Evolutionary conservation across 352 stramenopile genomes (phyloP).

Genomic region (Elongisporangium anandrum): DNA sequence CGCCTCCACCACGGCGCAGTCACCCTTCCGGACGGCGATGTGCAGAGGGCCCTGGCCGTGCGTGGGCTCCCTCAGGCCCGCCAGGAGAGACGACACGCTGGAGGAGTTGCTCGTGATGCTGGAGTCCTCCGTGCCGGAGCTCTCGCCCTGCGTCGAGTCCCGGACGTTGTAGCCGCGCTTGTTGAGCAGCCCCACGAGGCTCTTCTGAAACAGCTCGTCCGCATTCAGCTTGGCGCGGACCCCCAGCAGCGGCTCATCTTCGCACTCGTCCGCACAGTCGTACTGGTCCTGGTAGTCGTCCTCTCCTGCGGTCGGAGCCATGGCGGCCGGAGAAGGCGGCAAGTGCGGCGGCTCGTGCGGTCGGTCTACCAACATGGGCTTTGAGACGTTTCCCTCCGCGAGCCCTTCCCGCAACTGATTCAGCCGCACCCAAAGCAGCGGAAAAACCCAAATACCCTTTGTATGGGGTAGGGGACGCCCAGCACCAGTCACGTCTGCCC

Average conservation of each 20-base stretch:
- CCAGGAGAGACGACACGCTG: slow-evolving; percentile 60
- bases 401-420: background rate
- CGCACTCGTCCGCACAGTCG: slow-evolving; percentile 2
- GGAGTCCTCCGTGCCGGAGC: slow-evolving; percentile 37
- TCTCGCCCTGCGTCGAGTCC: slow-evolving; percentile 49
- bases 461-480: background rate
- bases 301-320: background rate
- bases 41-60: slow-evolving; percentile 76
- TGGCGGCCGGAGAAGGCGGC: background rate
- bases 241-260: slow-evolving; percentile 5
- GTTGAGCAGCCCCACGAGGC: slow-evolving; percentile 71
- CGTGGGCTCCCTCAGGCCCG: slow-evolving; percentile 65
- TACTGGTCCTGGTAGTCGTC: background rate
- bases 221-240: slow-evolving; percentile 18
- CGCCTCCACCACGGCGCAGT: slow-evolving; percentile 65
- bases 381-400: background rate
- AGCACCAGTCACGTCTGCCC: background rate
- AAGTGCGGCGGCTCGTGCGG: background rate
- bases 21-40: slow-evolving; percentile 71
- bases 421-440: background rate
- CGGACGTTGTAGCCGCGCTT: slow-evolving; percentile 82
- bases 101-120: slow-evolving; percentile 61
- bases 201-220: slow-evolving; percentile 66
- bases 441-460: background rate
- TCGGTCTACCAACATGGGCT: background rate